Conservation (phyloP, 2,329 filamentous ascomycete genomes). For the Monilinia fructigena region DNA sequence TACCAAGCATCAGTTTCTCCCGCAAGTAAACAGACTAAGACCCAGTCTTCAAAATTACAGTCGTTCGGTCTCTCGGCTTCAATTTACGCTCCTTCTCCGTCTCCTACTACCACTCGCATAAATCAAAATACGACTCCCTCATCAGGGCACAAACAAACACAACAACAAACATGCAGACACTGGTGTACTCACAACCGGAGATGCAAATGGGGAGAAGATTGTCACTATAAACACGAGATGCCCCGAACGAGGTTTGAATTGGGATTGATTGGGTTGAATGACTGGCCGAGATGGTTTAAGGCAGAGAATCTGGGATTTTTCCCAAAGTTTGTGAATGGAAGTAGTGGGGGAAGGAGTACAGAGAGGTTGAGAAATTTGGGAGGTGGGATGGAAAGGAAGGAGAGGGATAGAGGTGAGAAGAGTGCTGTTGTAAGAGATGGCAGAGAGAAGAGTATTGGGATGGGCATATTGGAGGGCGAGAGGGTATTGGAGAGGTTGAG, state of each 20-base stretch:
- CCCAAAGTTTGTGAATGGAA: slow-evolving; percentile 2
- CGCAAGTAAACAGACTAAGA: background rate
- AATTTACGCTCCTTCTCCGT: background rate
- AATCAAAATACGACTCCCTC: background rate
- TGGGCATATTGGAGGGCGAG: background rate
- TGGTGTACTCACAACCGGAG: slow-evolving; percentile 49
- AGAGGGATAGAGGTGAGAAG: slow-evolving; percentile 23
- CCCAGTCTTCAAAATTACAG: background rate
- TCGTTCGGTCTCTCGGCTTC: background rate
- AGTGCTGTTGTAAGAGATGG: background rate
- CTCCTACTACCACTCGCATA: background rate
- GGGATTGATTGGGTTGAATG: slow-evolving; percentile 44
- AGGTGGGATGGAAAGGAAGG: slow-evolving; percentile 5
- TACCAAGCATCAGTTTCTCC: background rate
- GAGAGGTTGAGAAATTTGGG: slow-evolving; percentile 15
- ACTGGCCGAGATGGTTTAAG: slow-evolving; percentile 47
- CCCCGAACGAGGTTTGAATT: slow-evolving; percentile 46
- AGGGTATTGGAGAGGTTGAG: slow-evolving; percentile 22
- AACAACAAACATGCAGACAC: slow-evolving; percentile 43
- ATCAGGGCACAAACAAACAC: background rate
- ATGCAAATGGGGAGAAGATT: slow-evolving; percentile 48
- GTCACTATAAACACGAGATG: slow-evolving; percentile 50
- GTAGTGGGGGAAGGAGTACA: background rate
- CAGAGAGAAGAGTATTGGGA: slow-evolving; percentile 9
- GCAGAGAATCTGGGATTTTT: slow-evolving; percentile 31